Base-by-base conservation (phyloP, 495 filamentous ascomycete genomes). In the Aspergillus cristatus region DNA sequence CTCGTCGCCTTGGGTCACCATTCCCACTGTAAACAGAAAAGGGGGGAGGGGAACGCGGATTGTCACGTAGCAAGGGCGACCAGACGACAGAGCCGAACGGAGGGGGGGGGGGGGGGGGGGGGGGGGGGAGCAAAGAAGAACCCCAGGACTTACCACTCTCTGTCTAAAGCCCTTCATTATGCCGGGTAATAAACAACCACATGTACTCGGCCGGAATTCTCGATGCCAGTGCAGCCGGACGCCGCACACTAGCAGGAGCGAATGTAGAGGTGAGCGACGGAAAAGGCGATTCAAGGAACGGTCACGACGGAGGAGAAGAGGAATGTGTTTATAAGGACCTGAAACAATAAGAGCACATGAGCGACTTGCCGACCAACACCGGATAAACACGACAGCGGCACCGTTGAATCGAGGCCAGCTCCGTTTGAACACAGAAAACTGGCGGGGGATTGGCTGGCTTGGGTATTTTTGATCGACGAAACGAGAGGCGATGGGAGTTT, bases 131-230 rank as follows among this genome's bases (percentile, higher is more conserved):
- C 14, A 18, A 12, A 38, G 50, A 38, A 34, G 32, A 35, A 38
- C 15, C 16, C 22, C 26, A 34, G 48, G 47, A 82, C 90, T 74
- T 74, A 94, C 90, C 70, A 97, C 93, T 82, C 84, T 82, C 71
- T 94, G 86, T 69, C 91, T 83, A 65, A 98, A 94, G 57, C 86
- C 81, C 71, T 95, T 96, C 91, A 98, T 97, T 68, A 76, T 87
- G 41, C 48, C 47, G 30, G 37, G 41, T 41, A 45, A 42, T 54
- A 37, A 49, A 58, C 39, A 51, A 42, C 57, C 59, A 55, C 63
- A 67, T 65, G 54, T 60, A 67, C 55, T 62, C 51, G 49, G 42
- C 44, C 49, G 37, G 20, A 24, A 24, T 40, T 48, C 37, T 58
- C 46, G 47, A 49, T 63, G 50, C 59, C 47, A 58, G 61, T 56